These are phyloP conservation scores for Wolfiporia cocos DNA, from an alignment of 1,284 basidiomycete species.

Conservation along the genomic window DNA sequence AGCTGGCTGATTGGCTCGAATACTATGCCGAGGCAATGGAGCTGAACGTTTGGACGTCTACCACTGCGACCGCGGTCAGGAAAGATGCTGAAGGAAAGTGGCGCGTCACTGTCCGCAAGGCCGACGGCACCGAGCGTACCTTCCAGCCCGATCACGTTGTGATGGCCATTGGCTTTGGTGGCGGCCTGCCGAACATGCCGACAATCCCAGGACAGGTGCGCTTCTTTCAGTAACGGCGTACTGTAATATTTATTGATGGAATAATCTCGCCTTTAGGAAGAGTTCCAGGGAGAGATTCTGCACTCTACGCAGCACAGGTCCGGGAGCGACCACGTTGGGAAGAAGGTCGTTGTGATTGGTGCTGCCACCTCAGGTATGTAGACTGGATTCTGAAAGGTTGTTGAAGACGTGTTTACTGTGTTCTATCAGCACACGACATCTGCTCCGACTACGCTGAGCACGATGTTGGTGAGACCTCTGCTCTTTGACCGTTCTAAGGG, in stretches of 20 bases:
- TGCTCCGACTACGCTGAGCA: constrained; percentile 39
- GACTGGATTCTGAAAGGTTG: too few species aligned
- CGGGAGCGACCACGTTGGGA: constrained; percentile 35
- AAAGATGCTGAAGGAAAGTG: constrained; percentile 48
- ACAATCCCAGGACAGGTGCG: constrained; percentile 38
- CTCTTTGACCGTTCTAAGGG: neutral
- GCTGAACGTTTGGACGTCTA: constrained; percentile 59
- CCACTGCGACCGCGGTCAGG: constrained; percentile 36
- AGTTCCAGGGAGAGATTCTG: constrained; percentile 33
- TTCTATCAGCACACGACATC: constrained; percentile 32
- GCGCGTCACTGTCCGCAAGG: constrained; percentile 43
- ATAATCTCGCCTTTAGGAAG: constrained; percentile 21
- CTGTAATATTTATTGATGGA: too few species aligned
- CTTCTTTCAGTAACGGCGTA: too few species aligned
- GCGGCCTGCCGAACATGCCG: constrained; percentile 43
- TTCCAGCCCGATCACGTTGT: constrained; percentile 55
- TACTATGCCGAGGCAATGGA: constrained; percentile 59
- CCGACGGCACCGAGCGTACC: constrained; percentile 34
- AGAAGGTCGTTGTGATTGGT: constrained; percentile 44
- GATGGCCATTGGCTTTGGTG: constrained; percentile 56
- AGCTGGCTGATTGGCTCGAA: constrained; percentile 69
- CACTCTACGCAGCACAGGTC: constrained; percentile 37
- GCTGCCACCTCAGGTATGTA: constrained; percentile 41
- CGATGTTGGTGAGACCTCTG: constrained; percentile 34
- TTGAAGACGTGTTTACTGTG: neutral